These are phyloP conservation scores for Cyathus olla DNA, from an alignment of 1,284 basidiomycete species.

Conservation along the genomic window DNA sequence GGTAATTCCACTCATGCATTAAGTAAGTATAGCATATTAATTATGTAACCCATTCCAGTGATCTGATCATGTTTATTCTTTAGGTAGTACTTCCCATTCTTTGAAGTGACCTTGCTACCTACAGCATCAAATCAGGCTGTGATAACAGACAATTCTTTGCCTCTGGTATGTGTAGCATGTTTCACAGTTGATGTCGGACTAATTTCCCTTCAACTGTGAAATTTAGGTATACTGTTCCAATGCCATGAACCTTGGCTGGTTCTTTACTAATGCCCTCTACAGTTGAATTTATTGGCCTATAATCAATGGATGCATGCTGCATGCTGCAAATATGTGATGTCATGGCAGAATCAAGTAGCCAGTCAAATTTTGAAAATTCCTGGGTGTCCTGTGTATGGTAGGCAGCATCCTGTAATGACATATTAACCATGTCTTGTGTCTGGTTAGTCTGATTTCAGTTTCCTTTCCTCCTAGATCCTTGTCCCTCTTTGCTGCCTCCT, in stretches of 20 bases:
- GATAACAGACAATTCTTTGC: slow-evolving; percentile 32
- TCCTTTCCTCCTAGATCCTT: slow-evolving; percentile 17
- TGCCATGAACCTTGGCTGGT: background rate
- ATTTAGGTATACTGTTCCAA: slow-evolving; percentile 19
- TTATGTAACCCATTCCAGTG: slow-evolving; percentile 15
- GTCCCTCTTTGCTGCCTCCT: slow-evolving; percentile 26
- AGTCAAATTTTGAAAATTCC: slow-evolving; percentile 18
- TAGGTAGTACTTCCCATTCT: slow-evolving; percentile 14
- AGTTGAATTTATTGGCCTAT: no score
- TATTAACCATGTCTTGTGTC: slow-evolving; percentile 2
- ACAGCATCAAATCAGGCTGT: slow-evolving; percentile 1
- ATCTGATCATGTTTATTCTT: slow-evolving; percentile 10
- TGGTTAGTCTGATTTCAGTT: slow-evolving; percentile 16
- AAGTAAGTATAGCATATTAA: slow-evolving; percentile 18
- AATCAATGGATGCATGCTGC: no score
- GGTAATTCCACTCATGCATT: slow-evolving; percentile 14
- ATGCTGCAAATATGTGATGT: no score
- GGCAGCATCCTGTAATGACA: background rate
- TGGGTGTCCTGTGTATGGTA: slow-evolving; percentile 7
- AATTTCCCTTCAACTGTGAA: slow-evolving; percentile 20
- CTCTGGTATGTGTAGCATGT: slow-evolving; percentile 21
- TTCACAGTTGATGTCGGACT: slow-evolving; percentile 16
- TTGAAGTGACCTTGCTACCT: slow-evolving; percentile 14
- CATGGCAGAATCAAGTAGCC: slow-evolving; percentile 25
- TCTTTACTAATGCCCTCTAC: no score